These are phyloP conservation scores for Pisolithus tinctorius DNA, from an alignment of 768 basidiomycete species.

Conservation along the genomic window DNA sequence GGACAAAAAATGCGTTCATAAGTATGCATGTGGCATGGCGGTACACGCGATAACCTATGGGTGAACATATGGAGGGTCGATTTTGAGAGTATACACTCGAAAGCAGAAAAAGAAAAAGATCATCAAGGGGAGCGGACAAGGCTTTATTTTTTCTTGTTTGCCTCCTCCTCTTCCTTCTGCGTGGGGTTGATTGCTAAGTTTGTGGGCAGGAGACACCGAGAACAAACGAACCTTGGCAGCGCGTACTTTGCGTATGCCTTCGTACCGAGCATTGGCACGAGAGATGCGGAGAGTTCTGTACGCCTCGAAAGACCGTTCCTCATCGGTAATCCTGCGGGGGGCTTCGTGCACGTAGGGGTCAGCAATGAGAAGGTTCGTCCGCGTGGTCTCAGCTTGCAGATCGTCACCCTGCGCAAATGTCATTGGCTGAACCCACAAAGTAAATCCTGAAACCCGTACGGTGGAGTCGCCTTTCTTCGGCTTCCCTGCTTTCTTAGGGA, in stretches of 20 bases:
- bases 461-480: conserved; percentile 93
- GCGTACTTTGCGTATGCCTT: conserved; percentile 82
- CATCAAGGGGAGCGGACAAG: conserved; percentile 3
- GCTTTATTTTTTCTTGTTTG: conserved; percentile 81
- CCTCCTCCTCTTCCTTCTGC: conserved; percentile 89
- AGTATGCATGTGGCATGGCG: conserved; percentile 27
- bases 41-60: conserved; percentile 27
- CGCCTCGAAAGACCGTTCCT: conserved; percentile 86
- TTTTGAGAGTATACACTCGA: conserved; percentile 31
- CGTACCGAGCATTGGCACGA: conserved; percentile 77
- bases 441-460: conserved; percentile 39
- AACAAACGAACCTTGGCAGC: conserved; percentile 65
- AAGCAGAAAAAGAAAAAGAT: conserved; percentile 12
- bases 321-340: conserved; percentile 88
- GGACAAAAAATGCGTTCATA: conserved; percentile 15
- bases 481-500: conserved; percentile 93
- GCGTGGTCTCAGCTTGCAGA: conserved; percentile 71
- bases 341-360: conserved; percentile 61
- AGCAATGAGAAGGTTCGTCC: conserved; percentile 60
- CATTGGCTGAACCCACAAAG: conserved; percentile 6
- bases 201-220: not conserved
- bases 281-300: conserved; percentile 82
- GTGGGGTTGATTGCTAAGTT: conserved; percentile 14
- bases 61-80: conserved; percentile 16
- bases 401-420: conserved; percentile 60